These are phyloP conservation scores for Pyracantha coccinea DNA, from an alignment of 331 rosid genomes.

Conservation along the genomic window DNA sequence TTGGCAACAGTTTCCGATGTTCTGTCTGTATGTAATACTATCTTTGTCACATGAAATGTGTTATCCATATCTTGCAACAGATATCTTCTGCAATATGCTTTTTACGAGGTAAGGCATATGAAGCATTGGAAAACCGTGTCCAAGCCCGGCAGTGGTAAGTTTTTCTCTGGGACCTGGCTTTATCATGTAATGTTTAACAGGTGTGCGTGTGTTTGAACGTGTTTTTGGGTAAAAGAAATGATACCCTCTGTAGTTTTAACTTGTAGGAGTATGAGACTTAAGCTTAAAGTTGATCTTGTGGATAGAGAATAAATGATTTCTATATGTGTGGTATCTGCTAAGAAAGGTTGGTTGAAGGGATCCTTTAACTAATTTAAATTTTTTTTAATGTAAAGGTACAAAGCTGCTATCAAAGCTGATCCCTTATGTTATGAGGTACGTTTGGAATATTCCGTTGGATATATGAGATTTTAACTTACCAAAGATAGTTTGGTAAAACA, in stretches of 20 bases:
- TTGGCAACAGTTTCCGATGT: background rate
- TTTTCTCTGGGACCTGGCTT: conserved; percentile 3
- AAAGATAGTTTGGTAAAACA: no score
- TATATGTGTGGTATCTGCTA: background rate
- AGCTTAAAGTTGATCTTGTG: background rate
- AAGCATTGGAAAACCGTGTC: conserved; percentile 84
- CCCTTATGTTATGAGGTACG: conserved; percentile 97
- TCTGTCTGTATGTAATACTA: background rate
- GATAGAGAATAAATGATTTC: background rate
- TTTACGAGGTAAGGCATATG: conserved; percentile 86
- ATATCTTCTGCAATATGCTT: conserved; percentile 94
- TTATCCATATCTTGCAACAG: conserved; percentile 28
- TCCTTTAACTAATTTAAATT: conserved; percentile 7
- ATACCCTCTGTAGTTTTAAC: background rate
- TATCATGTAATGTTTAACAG: background rate
- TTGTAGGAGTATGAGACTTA: background rate
- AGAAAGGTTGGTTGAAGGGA: conserved; percentile 4
- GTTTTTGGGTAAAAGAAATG: background rate
- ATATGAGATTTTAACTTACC: background rate
- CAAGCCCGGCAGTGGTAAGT: conserved; percentile 90
- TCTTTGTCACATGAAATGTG: background rate
- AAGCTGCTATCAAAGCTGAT: conserved; percentile 92
- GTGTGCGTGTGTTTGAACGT: background rate
- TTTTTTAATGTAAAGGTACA: conserved; percentile 43
- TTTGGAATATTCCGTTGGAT: background rate